Base-by-base conservation (phyloP, 495 filamentous ascomycete genomes). In the Elasticomyces elasticus region DNA sequence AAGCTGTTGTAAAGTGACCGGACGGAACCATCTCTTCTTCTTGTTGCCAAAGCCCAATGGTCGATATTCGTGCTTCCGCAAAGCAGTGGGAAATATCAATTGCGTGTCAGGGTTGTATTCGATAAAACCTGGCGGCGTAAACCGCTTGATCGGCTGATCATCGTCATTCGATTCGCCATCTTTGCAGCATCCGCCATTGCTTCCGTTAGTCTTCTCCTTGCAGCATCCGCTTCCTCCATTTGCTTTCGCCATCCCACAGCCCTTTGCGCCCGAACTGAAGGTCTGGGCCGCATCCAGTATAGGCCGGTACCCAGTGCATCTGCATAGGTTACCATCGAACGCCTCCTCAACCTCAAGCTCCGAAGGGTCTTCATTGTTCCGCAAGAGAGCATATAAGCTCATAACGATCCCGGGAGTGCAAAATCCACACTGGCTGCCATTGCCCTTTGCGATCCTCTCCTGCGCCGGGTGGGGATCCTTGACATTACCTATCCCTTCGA, bases 331-430 rank as follows among this genome's bases (percentile, higher is more conserved):
- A 1, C 92, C 92, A 69, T 98, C 92, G 65, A 94, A 91, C 15
- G 86, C 87, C 69, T 92, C 86, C 67, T 94, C 87, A 50, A 94
- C 73, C 50, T 88, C 84, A 62, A 85, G 77, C 60, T 87, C 79
- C 30, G 77, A 80, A 41, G 82, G 86, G 50, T 66, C 75, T 23
- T 74, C 70, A 63, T 83, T 80, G 64, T 90, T 95, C 54, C 85
- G 76, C 44, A 94, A 72, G 49, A 95, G 76, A 15, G 90, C 86
- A 66, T 91, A 91, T 25, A 91, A 69, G 63, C 85, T 89, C 92
- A 98, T 97, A 49, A 96, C 90, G 67, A 98, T 98, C 17, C 42
- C 92, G 3, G 91, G 92, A 5, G 92, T 97, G 64, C 92, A 98
- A 65, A 98, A 98, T 7, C 83, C 81, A 64, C 82, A 85, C 51